Base-by-base conservation (phyloP, 441 rosid genomes). In the Raphanus hybrid region DNA sequence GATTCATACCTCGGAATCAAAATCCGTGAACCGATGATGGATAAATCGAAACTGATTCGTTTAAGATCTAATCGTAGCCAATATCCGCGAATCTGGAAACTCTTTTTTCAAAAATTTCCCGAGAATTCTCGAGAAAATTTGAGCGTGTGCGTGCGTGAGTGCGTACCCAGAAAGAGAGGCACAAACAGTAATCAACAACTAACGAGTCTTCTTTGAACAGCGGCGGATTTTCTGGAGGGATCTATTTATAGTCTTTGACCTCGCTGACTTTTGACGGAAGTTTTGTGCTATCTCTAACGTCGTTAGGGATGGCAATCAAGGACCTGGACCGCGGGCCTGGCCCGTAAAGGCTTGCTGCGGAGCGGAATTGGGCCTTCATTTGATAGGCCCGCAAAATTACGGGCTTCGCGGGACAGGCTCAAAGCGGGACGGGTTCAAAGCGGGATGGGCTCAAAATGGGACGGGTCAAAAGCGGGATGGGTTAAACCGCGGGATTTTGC, bases 151-250 rank as follows among this genome's bases (percentile, higher is more conserved):
- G 26, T 5, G 63, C 26, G 35, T 23, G 26, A 1, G 26, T 5
- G 43, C 3, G 52, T 70, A 18, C 34, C 67, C 3, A 18, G 62
- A 64, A 66, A 67, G 35, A 20, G 67, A 70, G 64, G 67, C 64
- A 18, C 27, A 55, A 60, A 39, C 60, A 73, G 75, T 73, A 54
- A 29, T 6, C 59, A 54, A 8, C 59, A 16, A 8, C 59, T 54
- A 70, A 41, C 54, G 4, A 74, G 78, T 73, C 81, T 69, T 64
- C 75, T 74, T 68, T 69, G 75, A 67, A 73, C 75, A 74, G 78
- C 71, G 71, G 62, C 78, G 78, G 57, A 43, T 11, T 12, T 61
- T 23, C n/a, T 4, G 78, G n/a, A n/a, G 70, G 54, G 8, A 2
- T 16, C 1, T 61, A 75, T 75, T 67, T 82, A 75, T 74, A 70